Conservation (phyloP, 1,284 basidiomycete species). For the Rhodotorula sp. region DNA sequence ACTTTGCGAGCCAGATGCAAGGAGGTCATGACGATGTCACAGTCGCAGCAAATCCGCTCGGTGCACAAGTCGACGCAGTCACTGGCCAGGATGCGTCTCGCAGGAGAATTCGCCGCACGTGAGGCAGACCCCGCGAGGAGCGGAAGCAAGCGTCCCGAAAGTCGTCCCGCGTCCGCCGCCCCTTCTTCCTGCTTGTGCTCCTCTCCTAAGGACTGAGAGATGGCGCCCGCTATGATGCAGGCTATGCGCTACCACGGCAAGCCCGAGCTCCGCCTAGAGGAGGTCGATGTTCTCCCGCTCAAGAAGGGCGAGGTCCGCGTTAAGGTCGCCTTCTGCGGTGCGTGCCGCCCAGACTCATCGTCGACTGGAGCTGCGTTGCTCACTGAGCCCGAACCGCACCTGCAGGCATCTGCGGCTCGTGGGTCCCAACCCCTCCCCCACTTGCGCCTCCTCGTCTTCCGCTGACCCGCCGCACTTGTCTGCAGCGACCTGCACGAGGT, state of each 20-base stretch:
- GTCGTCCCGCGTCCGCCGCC: no score
- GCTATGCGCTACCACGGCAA: conserved; percentile 49
- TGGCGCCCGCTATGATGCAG: conserved; percentile 4
- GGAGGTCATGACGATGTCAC: no score
- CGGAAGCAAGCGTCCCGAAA: no score
- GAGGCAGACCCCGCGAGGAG: no score
- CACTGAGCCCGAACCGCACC: background rate
- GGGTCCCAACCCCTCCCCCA: background rate
- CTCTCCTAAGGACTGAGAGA: background rate
- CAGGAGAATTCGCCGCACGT: no score
- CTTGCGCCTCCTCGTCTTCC: no score
- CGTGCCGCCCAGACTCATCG: background rate
- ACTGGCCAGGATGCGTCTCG: no score
- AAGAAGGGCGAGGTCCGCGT: conserved; percentile 47
- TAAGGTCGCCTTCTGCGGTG: conserved; percentile 45
- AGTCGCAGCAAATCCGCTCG: no score
- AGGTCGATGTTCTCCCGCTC: conserved; percentile 32
- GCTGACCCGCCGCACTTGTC: conserved; percentile 23
- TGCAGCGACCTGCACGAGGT: conserved; percentile 49
- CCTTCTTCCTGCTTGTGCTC: background rate
- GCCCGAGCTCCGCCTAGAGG: conserved; percentile 48
- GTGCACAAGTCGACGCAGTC: no score
- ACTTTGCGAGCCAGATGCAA: no score
- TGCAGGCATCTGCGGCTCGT: conserved; percentile 32
- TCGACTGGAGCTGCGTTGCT: background rate